Evolutionary conservation across 2,329 filamentous ascomycete genomes (phyloP), one percentile per base, ranked within the genome.

Genomic region (Colletotrichum sp.): DNA sequence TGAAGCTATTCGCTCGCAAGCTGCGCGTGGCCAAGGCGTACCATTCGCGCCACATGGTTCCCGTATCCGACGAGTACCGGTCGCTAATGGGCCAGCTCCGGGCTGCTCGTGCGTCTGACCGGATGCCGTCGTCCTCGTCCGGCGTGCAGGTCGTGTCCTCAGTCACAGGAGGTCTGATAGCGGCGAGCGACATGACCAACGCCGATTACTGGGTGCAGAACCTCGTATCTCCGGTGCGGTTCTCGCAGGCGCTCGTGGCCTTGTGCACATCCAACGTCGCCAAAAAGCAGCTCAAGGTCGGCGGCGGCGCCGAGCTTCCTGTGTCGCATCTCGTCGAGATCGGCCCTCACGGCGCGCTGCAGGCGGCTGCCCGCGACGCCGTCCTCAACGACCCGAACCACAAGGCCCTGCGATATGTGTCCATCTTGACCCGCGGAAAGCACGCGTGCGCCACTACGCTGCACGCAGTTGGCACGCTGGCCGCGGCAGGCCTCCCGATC

Each of bases 341-440:
- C 30, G 72, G 72, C 36, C 72, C 72, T 15, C 72, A 75, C 61
- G 67, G 60, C 60, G 72, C 72, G 16, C 48, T 75, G n/a, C 58
- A 62, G 43, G 68, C 5, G 79, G 89, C 4, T 87, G 90, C 39
- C 87, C 89, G 25, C 86, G 89, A 67, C 65, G 87, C 87, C 2
- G 87, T 88, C 2, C 80, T 82, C 66, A 30, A 36, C 28, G 88
- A 0, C 88, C 88, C 1, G 82, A 89, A 72, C 87, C 88, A 79
- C 87, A 89, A 79, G 88, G 66, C 66, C 22, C 56, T 70, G 27
- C 56, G 56, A 43, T 70, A 70, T 36, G 27, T 65, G 25, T 70
- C 67, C 6, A n/a, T 70, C 34, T n/a, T 70, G 30, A 48, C 56
- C 12, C 55, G 67, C 27, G 56, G 56, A 22, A 61, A 61, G 56